phyloP scores from a whole-genome alignment of 225 moss, liverwort and hornwort species.

The Rhytidiadelphus loreus region DNA sequence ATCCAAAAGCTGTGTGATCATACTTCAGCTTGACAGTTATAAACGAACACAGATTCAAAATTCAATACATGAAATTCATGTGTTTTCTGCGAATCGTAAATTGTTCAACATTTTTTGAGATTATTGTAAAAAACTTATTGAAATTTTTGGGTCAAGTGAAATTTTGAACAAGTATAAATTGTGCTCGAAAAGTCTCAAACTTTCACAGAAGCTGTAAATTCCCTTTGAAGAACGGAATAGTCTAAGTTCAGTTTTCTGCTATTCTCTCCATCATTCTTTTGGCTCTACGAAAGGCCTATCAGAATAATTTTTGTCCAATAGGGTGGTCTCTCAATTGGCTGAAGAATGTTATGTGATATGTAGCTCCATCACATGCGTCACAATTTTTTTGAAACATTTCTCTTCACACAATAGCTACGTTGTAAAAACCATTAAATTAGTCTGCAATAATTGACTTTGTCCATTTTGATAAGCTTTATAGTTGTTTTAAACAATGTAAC shows the following conservation, averaged over 20 bases:
- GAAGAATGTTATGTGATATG: neutral
- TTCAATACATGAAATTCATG: neutral
- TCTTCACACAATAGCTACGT: neutral
- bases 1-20: neutral
- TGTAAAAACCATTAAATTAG: neutral
- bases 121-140: neutral
- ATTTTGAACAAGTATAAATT: neutral
- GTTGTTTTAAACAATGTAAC: neutral
- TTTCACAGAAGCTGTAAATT: neutral
- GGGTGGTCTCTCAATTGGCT: too few species aligned
- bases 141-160: neutral
- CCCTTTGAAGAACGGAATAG: neutral
- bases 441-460: neutral
- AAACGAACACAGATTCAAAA: neutral
- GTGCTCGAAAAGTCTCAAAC: neutral
- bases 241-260: neutral
- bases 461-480: neutral
- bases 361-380: neutral
- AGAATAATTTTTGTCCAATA: neutral
- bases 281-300: fast-evolving
- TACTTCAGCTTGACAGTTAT: neutral
- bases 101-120: neutral
- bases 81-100: neutral
- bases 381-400: too few species aligned
- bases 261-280: neutral